Base-by-base conservation (phyloP, 768 basidiomycete species). In the Suillus sp. region DNA sequence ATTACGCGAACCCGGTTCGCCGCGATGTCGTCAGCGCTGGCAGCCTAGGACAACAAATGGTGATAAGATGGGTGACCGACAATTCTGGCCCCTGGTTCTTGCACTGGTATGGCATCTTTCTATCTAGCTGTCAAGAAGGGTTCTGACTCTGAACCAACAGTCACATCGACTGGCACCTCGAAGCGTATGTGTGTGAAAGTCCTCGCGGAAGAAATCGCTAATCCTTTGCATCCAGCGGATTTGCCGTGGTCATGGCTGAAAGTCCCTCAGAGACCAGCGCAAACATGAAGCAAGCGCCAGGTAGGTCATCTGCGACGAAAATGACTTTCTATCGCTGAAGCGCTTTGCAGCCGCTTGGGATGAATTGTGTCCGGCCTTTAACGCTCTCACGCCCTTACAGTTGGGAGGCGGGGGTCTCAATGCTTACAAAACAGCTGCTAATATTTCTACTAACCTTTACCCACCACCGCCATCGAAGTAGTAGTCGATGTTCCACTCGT, bases 1-100 rank as follows among this genome's bases (percentile, higher is more conserved):
- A 84, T 69, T 83, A 79, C 43, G 66, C 64, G 8, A 86, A 90
- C 71, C 90, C 90, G 0, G 79, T 80, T 53, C 73, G 79, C 63
- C 74, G 84, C 54, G 84, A 85, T 62, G 82, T 80, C 1, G 77
- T 83, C 8, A 70, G 64, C 61, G 70, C 74, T 7, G 72, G 70
- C 7, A 42, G 32, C 16, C 16, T 18, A 18, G 58, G 64, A 1
- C 71, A 72, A 40, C 67, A 68, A 18, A 79, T 80, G 34, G 78
- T 77, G 6, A 70, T 85, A 34, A 77, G 83, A 42, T 85, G 82
- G 74, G 68, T 73, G 11, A 83, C 83, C 3, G 81, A 86, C 65
- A 85, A 85, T 70, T 80, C 84, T 1, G 83, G 83, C 11, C 75
- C 78, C 14, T 82, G 80, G 68, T 65, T 68, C 58, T 63, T 60